Evolutionary conservation across 2,329 filamentous ascomycete genomes (phyloP), one percentile per base, ranked within the genome.

Genomic region (Amylocarpus encephaloides): DNA sequence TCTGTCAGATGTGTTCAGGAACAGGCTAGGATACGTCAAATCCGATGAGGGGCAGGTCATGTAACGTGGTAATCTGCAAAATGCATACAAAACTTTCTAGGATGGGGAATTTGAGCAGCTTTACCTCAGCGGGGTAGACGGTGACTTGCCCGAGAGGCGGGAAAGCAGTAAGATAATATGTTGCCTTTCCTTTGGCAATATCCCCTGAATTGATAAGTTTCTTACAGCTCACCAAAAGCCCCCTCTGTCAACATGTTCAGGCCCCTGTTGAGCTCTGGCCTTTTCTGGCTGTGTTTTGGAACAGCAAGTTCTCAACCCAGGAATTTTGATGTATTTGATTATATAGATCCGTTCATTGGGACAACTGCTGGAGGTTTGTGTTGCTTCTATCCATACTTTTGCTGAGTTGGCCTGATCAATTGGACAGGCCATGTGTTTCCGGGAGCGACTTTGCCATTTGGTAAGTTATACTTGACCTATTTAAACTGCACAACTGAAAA

Each of bases 391-490:
- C 19, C 12, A 2, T 9, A 15, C n/a, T 5, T 26, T 36, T 29
- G n/a, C 6, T 2, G 22, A 13, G 35, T 10, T 30, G 12, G 7
- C 19, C 18, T 48, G 13, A 49, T 35, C 13, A 30, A 5, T 12
- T 39, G 1, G 13, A 7, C 32, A 64, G 62, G 63, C 33, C 77
- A 81, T 64, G 77, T 79, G 22, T 80, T 80, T 52, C 71, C 77
- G 2, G 78, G 77, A 11, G 77, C 77, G 12, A 76, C 74, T 2
- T 59, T 76, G 36, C 77, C 77, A 2, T 80, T 77, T 57, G 71
- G 71, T 70, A 52, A 22, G 42, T 16, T 19, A 15, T 26, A 38
- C 3, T 15, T 32, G 22, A n/a, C 9, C 22, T 11, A 15, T 22
- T 29, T 13, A 1, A n/a, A 15, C 16, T 30, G n/a, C 29, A 29